Percentiles rank a stretch among this genome's conserved stretches.
Evolutionary conservation across 1,139 yeast species (phyloP).

Genomic region (Pneumocystis jirovecii): DNA sequence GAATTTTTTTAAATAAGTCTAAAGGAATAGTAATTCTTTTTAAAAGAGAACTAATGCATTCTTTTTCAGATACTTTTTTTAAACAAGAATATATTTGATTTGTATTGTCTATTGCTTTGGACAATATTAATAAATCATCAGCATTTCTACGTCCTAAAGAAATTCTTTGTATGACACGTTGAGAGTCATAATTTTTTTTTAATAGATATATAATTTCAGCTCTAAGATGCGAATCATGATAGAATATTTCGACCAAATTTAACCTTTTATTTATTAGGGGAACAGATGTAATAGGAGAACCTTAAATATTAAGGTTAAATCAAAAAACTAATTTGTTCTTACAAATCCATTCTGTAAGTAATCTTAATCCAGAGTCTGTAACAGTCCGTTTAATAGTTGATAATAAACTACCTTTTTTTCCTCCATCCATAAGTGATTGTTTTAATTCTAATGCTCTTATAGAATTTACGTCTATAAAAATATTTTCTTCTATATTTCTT

Average conservation of each 20-base stretch:
- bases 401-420: conserved; percentile 53
- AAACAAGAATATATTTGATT: conserved; percentile 17
- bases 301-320: conserved; percentile 1
- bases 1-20: conserved; percentile 19
- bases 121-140: conserved; percentile 32
- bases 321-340: background rate
- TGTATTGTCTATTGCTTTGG: conserved; percentile 27
- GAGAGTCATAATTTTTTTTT: conserved; percentile 34
- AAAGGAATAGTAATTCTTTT: conserved; percentile 14
- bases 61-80: background rate
- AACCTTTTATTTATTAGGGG: conserved; percentile 47
- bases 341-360: conserved; percentile 60
- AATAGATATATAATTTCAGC: conserved; percentile 24
- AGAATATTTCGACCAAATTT: conserved; percentile 41
- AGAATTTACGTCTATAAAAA: conserved; percentile 76
- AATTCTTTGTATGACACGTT: conserved; percentile 41
- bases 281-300: conserved; percentile 57
- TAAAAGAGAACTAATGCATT: conserved; percentile 5
- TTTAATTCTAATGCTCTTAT: conserved; percentile 67
- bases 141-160: conserved; percentile 33
- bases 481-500: conserved; percentile 34
- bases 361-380: conserved; percentile 68
- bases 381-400: conserved; percentile 55
- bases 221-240: conserved; percentile 29
- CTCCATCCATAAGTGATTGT: conserved; percentile 41